Percentiles rank a stretch among this genome's conserved stretches.
These are phyloP conservation scores for Apiospora malaysiana DNA, from an alignment of 2,329 filamentous ascomycete genomes.

Conservation along the genomic window DNA sequence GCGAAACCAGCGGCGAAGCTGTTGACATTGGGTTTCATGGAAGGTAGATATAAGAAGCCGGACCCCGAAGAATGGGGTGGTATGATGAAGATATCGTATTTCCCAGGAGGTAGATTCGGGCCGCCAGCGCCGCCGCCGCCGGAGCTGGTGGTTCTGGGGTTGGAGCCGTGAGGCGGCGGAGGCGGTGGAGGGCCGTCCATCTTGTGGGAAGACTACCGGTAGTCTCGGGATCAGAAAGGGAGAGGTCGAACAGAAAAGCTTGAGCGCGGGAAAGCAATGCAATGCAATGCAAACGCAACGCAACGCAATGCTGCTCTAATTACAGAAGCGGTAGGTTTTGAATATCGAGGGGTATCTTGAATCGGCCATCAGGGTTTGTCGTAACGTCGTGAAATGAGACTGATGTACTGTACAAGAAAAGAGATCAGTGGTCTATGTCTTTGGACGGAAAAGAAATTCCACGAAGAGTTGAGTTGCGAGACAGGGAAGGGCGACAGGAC, in stretches of 20 bases:
- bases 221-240: slow-evolving; percentile 2
- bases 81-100: slow-evolving; percentile 97
- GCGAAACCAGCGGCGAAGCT: slow-evolving; percentile 90
- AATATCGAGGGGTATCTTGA: slow-evolving; percentile 22
- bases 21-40: slow-evolving; percentile 82
- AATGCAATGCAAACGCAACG: slow-evolving; percentile 14
- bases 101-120: slow-evolving; percentile 74
- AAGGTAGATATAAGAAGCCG: slow-evolving; percentile 94
- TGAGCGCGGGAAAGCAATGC: not conserved
- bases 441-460: not conserved
- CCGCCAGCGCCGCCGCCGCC: not conserved
- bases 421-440: not conserved
- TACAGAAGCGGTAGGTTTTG: slow-evolving; percentile 4
- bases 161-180: slow-evolving; percentile 83
- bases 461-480: not conserved
- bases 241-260: not conserved
- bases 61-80: slow-evolving; percentile 88
- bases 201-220: not conserved
- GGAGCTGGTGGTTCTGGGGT: slow-evolving; percentile 68
- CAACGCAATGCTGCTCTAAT: slow-evolving; percentile 17
- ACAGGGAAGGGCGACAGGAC: not conserved
- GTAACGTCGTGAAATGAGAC: slow-evolving; percentile 24
- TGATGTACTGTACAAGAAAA: not conserved
- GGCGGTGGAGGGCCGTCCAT: slow-evolving; percentile 48
- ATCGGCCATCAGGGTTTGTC: slow-evolving; percentile 25